These are phyloP conservation scores for Tremella fuciformis DNA, from an alignment of 768 basidiomycete genomes.

Conservation along the genomic window DNA sequence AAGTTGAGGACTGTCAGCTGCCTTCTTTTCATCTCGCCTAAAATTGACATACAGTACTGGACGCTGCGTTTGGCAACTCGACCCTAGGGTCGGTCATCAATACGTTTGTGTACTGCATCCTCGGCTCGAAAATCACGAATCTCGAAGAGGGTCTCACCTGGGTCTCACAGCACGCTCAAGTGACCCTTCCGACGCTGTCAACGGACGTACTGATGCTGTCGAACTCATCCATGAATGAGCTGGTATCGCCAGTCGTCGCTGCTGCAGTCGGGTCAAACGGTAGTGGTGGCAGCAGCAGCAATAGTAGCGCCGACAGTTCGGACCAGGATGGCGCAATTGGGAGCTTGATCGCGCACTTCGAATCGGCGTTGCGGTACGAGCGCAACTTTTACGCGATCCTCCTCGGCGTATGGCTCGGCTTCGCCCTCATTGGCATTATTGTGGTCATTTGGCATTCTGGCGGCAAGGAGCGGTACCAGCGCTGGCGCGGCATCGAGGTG, in stretches of 20 bases:
- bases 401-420: constrained; percentile 75
- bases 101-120: constrained; percentile 81
- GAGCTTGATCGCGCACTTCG: constrained; percentile 70
- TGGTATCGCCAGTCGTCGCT: constrained; percentile 68
- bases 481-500: constrained; percentile 3
- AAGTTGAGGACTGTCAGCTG: constrained; percentile 70
- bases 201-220: constrained; percentile 74
- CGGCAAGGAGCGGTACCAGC: constrained; percentile 24
- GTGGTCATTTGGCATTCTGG: constrained; percentile 48
- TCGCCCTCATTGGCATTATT: constrained; percentile 69
- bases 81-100: constrained; percentile 75
- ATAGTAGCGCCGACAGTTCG: constrained; percentile 14
- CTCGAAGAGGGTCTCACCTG: constrained; percentile 86
- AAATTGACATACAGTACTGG: constrained; percentile 36
- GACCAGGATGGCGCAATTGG: constrained; percentile 66
- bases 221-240: constrained; percentile 66
- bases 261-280: constrained; percentile 64
- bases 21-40: not conserved
- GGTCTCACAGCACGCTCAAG: constrained; percentile 77
- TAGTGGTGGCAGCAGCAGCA: constrained; percentile 59
- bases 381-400: constrained; percentile 79
- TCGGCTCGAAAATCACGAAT: constrained; percentile 85
- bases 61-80: constrained; percentile 74
- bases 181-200: constrained; percentile 76
- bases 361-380: constrained; percentile 70